These are phyloP conservation scores for Saccharomycopsis synnaedendra DNA, from an alignment of 805 yeast genomes.

Conservation along the genomic window DNA sequence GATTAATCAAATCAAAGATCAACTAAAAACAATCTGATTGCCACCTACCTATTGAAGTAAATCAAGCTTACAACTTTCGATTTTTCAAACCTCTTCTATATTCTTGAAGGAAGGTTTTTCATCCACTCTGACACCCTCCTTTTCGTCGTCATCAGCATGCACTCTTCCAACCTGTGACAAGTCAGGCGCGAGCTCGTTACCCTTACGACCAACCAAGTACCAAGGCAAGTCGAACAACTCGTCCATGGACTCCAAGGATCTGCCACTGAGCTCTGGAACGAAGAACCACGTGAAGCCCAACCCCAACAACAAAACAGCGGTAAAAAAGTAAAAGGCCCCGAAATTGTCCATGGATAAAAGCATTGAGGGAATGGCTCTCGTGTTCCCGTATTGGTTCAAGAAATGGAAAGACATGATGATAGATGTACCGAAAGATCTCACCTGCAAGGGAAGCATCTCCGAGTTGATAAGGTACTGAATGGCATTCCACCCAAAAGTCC, in stretches of 20 bases:
- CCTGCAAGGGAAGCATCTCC: constrained; percentile 41
- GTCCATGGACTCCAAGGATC: constrained; percentile 41
- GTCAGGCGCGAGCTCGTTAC: constrained; percentile 41
- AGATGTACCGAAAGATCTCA: constrained; percentile 38
- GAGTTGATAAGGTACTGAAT: constrained; percentile 44
- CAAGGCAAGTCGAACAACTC: constrained; percentile 43
- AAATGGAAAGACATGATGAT: constrained; percentile 45
- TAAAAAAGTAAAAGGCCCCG: constrained; percentile 44
- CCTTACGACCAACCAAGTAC: constrained; percentile 46
- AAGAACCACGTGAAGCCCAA: constrained; percentile 38
- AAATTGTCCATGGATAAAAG: constrained; percentile 31
- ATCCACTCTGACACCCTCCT: constrained; percentile 13
- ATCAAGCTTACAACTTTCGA: background rate
- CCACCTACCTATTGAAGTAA: too few relatives aligned
- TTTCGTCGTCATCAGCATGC: constrained; percentile 16
- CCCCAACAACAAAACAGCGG: constrained; percentile 30
- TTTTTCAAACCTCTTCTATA: constrained; percentile 1
- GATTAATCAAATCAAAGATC: too few relatives aligned
- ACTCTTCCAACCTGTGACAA: constrained; percentile 27
- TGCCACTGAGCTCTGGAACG: constrained; percentile 39
- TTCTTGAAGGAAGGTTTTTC: constrained; percentile 6
- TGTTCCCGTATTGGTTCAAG: constrained; percentile 45
- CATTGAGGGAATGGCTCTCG: constrained; percentile 44
- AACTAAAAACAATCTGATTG: too few relatives aligned
- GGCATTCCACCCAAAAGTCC: constrained; percentile 51